phyloP scores from a whole-genome alignment of 2,329 filamentous ascomycete species.

The Bipolaris sorokiniana region DNA sequence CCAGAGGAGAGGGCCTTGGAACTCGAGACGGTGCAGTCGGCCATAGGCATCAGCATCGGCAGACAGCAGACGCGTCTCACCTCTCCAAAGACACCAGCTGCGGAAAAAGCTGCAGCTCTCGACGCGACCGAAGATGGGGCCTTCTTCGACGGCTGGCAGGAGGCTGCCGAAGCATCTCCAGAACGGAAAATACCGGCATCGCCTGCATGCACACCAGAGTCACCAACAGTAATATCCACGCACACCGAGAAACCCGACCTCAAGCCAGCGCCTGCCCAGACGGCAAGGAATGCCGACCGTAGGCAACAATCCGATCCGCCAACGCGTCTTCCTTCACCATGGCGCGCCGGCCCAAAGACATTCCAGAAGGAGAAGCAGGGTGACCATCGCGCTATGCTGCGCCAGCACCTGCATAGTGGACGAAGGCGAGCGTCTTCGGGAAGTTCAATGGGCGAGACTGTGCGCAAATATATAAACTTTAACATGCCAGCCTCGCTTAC shows the following conservation, averaged over 20 bases:
- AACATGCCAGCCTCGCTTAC: conserved; percentile 45
- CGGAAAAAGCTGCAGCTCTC: conserved; percentile 64
- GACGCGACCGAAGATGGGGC: conserved; percentile 54
- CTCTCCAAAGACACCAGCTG: conserved; percentile 62
- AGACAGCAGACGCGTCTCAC: conserved; percentile 62
- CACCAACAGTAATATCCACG: not conserved
- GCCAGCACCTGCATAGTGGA: conserved; percentile 47
- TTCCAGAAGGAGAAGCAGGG: conserved; percentile 41
- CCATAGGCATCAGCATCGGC: conserved; percentile 66
- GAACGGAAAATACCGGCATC: not conserved
- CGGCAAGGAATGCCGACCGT: conserved; percentile 11
- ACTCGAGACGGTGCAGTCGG: conserved; percentile 51
- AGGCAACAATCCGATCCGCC: conserved; percentile 20
- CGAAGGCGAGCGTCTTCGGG: conserved; percentile 51
- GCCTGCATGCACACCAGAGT: not conserved
- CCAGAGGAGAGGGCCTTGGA: conserved; percentile 37
- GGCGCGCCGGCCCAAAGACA: conserved; percentile 49
- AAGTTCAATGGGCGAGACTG: conserved; percentile 39
- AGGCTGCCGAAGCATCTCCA: conserved; percentile 13
- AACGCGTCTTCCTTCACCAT: conserved; percentile 53
- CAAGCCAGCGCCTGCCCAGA: not conserved
- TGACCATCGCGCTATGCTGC: conserved; percentile 47
- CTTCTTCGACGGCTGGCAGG: conserved; percentile 56
- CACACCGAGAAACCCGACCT: not conserved
- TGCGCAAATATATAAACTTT: conserved; percentile 48